Conservation (phyloP, 371 early-diverging fungal species). For the Neoconidiobolus thromboides region DNA sequence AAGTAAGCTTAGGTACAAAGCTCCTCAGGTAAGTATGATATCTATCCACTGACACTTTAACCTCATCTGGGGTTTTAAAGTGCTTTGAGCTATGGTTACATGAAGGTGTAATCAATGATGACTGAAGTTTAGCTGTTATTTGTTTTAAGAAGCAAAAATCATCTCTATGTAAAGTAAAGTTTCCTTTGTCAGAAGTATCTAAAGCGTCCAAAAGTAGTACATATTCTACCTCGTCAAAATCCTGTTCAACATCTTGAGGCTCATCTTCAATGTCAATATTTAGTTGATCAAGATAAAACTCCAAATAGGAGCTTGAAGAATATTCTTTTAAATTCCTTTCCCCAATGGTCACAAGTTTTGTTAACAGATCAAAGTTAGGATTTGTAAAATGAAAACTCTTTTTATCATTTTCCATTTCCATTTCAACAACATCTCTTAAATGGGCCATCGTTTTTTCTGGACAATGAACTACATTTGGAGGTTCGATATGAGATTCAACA, state of each 20-base stretch:
- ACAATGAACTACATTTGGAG: neutral
- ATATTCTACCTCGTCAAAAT: too few relatives aligned
- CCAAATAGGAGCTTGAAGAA: too few relatives aligned
- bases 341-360: neutral
- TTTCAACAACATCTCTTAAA: too few relatives aligned
- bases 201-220: neutral
- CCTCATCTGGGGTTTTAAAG: too few relatives aligned
- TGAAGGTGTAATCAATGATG: constrained; percentile 55
- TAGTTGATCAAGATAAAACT: too few relatives aligned
- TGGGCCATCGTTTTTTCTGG: neutral
- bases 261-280: too few relatives aligned
- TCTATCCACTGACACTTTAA: too few relatives aligned
- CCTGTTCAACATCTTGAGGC: too few relatives aligned
- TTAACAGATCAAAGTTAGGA: neutral
- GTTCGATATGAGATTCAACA: neutral
- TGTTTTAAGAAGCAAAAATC: constrained; percentile 45
- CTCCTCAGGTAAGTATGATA: too few relatives aligned
- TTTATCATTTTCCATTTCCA: neutral
- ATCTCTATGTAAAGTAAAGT: constrained; percentile 29
- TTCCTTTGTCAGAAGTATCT: neutral
- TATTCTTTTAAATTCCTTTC: neutral
- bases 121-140: constrained; percentile 43
- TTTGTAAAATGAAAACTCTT: neutral
- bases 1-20: neutral
- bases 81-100: constrained; percentile 30